phyloP scores from a whole-genome alignment of 2,329 filamentous ascomycete genomes.

The Sporothrix globosa region DNA sequence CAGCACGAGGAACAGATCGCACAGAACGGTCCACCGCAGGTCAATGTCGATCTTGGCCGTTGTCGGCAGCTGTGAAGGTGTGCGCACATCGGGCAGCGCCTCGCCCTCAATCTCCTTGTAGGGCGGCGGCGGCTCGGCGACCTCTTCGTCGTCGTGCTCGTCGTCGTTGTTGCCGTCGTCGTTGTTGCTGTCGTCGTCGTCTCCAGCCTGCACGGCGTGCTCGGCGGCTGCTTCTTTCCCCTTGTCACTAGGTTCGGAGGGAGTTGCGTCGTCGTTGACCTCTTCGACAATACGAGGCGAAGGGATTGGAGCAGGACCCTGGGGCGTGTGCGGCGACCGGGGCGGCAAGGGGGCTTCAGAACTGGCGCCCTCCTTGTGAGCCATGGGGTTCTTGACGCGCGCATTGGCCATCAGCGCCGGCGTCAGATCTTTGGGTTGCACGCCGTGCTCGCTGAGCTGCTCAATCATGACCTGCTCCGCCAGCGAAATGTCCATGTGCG shows the following conservation, averaged over 20 bases:
- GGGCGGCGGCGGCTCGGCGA: slow-evolving; percentile 58
- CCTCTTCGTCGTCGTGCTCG: slow-evolving; percentile 45
- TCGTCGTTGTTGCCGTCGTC: slow-evolving; percentile 39
- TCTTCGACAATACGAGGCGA: slow-evolving; percentile 30
- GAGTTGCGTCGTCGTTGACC: slow-evolving; percentile 3
- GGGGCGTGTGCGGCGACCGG: background rate
- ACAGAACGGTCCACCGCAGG: slow-evolving; percentile 93
- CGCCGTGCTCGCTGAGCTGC: slow-evolving; percentile 89
- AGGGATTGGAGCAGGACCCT: background rate
- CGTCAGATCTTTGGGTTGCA: slow-evolving; percentile 80
- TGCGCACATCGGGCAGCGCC: slow-evolving; percentile 77
- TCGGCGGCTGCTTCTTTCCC: slow-evolving; percentile 5
- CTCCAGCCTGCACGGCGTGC: no score
- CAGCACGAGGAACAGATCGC: slow-evolving; percentile 92
- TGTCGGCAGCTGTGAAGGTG: slow-evolving; percentile 77
- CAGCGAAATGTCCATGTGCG: slow-evolving; percentile 93
- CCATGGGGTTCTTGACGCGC: slow-evolving; percentile 89
- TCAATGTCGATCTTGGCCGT: slow-evolving; percentile 92
- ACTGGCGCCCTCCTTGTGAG: slow-evolving; percentile 47
- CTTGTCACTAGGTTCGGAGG: background rate
- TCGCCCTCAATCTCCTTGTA: slow-evolving; percentile 68
- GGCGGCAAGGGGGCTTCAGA: background rate
- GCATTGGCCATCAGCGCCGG: slow-evolving; percentile 88
- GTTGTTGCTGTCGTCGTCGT: background rate
- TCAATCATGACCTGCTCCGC: slow-evolving; percentile 98